Conservation (phyloP, 345 rosid genomes). For the Syzygium jambos region DNA sequence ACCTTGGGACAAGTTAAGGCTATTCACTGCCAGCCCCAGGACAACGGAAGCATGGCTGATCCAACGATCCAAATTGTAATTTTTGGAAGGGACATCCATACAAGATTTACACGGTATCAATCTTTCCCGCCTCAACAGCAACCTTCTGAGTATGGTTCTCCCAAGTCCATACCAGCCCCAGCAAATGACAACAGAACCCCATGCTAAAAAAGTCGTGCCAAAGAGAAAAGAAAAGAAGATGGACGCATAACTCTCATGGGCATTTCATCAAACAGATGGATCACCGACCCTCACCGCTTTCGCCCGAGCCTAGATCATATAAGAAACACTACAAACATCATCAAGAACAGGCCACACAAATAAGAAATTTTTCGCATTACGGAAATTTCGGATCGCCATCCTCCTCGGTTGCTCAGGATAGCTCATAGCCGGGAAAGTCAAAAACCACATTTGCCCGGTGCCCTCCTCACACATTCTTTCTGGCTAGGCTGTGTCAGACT, state of each 20-base stretch:
- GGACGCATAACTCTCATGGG: not conserved
- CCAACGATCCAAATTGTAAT: not conserved
- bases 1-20: not conserved
- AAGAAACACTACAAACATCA: not conserved
- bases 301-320: not conserved
- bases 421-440: not conserved
- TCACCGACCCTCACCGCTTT: not conserved
- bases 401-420: not conserved
- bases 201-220: not conserved
- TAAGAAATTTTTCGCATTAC: not conserved
- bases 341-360: not conserved
- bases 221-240: not conserved
- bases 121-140: not conserved
- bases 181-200: not conserved
- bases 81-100: not conserved
- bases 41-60: not conserved
- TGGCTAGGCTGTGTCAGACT: not conserved
- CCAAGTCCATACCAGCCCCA: not conserved
- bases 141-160: not conserved
- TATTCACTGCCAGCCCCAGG: not conserved
- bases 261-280: not conserved
- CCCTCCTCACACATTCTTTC: not conserved
- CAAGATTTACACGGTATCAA: not conserved
- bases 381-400: not conserved
- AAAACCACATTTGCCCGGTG: not conserved